Percentiles rank a stretch among this genome's conserved stretches.
Evolutionary conservation across 2,329 filamentous ascomycete species (phyloP).

Genomic region (Leptographium lundbergii): DNA sequence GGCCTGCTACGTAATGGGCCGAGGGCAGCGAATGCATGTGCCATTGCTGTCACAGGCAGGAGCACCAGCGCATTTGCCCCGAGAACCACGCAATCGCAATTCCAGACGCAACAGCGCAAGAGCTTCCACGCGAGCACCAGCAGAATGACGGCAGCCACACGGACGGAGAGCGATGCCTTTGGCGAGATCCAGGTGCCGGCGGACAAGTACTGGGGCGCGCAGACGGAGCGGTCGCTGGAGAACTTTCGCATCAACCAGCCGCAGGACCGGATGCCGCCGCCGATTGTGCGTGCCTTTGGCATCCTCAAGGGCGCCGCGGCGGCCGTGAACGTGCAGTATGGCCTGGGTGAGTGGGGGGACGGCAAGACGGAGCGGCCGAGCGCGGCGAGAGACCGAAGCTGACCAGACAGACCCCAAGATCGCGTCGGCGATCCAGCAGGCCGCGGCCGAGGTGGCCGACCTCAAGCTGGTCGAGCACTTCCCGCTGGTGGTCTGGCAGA

Average conservation of each 20-base stretch:
- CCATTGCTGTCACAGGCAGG: neutral
- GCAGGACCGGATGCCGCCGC: conserved; percentile 93
- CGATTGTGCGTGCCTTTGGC: conserved; percentile 85
- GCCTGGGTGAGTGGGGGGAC: conserved; percentile 41
- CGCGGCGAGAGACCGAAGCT: neutral
- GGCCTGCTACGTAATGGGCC: conserved; percentile 6
- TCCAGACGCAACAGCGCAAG: neutral
- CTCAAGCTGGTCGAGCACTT: conserved; percentile 95
- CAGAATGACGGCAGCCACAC: conserved; percentile 32
- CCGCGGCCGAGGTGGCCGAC: conserved; percentile 82
- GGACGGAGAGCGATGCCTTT: conserved; percentile 94
- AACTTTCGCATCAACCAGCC: conserved; percentile 99
- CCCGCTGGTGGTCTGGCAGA: conserved; percentile 98
- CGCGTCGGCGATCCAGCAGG: conserved; percentile 86
- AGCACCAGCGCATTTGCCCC: neutral
- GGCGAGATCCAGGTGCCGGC: conserved; percentile 84
- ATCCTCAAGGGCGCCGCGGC: conserved; percentile 96
- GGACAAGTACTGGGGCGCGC: conserved; percentile 97
- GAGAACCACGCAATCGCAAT: neutral
- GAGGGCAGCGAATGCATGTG: neutral
- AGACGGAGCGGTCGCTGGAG: conserved; percentile 88
- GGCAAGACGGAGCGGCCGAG: no score
- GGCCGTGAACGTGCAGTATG: conserved; percentile 88
- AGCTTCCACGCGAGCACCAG: conserved; percentile 8
- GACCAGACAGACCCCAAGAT: conserved; percentile 56